Percentiles rank a stretch among this genome's conserved stretches.
phyloP scores from a whole-genome alignment of 805 yeast species.

The Saccharomycopsis schoenii region DNA sequence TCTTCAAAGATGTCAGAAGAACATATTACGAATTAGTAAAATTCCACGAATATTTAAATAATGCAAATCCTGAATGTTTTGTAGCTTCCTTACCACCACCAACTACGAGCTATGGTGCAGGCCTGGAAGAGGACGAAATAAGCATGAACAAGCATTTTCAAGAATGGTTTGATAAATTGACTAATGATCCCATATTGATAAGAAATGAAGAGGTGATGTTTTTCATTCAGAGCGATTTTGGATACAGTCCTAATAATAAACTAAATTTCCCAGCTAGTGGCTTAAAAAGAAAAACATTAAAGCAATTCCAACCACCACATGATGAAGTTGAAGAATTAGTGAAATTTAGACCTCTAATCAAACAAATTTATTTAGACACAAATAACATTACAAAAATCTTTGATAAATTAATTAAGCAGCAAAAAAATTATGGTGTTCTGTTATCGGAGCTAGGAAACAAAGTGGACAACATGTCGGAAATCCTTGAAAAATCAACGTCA shows the following conservation, averaged over 20 bases:
- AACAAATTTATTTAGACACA: conserved; percentile 54
- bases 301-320: conserved; percentile 85
- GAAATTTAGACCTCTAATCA: conserved; percentile 78
- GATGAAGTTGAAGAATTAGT: conserved; percentile 78
- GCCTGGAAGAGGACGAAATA: conserved; percentile 68
- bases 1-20: conserved; percentile 67
- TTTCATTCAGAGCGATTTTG: conserved; percentile 72
- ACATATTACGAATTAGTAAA: conserved; percentile 69
- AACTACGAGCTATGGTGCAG: conserved; percentile 69
- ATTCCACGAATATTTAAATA: conserved; percentile 66
- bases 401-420: conserved; percentile 40
- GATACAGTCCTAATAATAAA: conserved; percentile 41
- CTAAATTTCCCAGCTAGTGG: conserved; percentile 71
- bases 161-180: conserved; percentile 74
- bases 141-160: conserved; percentile 55
- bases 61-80: conserved; percentile 83
- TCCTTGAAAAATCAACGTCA: conserved; percentile 20
- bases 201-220: conserved; percentile 82
- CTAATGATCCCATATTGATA: conserved; percentile 66
- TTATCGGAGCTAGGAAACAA: conserved; percentile 43
- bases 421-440: conserved; percentile 42
- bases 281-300: conserved; percentile 75
- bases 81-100: conserved; percentile 81
- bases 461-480: conserved; percentile 38
- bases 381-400: conserved; percentile 44